Base-by-base conservation (phyloP, 208 protist species). In the Lotmaria passim region DNA sequence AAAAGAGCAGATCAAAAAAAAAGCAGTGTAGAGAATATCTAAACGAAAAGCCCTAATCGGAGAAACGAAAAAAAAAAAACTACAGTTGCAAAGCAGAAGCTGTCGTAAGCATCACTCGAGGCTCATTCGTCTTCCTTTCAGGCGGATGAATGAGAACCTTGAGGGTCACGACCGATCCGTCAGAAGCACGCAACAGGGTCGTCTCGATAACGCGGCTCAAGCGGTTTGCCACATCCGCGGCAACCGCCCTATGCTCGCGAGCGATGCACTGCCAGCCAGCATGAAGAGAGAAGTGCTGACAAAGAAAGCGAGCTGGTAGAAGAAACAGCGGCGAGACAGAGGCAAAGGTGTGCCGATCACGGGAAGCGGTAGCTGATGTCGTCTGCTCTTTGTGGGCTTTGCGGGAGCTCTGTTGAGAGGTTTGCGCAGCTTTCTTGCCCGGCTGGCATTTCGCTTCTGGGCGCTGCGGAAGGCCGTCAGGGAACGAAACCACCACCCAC, bases 401-500 rank as follows among this genome's bases (percentile, higher is more conserved):
- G 50, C 14, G 14, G 14, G 26, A 6, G 11, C 2, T 31, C 23
- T 28, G 28, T 3, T 14, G 5, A n/a, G n/a, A n/a, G n/a, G n/a
- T n/a, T n/a, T n/a, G n/a, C n/a, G 8, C 28, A 14, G 5, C 19
- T 55, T 30, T 17, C 10, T 34, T n/a, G 7, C 26, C 4, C 14
- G n/a, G n/a, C n/a, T n/a, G n/a, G n/a, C n/a, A n/a, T n/a, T n/a
- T n/a, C n/a, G n/a, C 5, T 21, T 2, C 28, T 55, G 50, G 28
- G n/a, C 3, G 1, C 26, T 8, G 28, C 19, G 50, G 50, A 8
- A 36, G 14, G 10, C 50, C 50, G n/a, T n/a, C 28, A 3, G 28
- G 50, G 28, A 36, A 55, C 23, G 50, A 47, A 19, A 48, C 12
- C 38, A 47, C 36, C 36, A 62, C 57, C 57, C 57, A 62, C 15